Base-by-base conservation (phyloP, 805 yeast species). In the Lipomyces sp. region DNA sequence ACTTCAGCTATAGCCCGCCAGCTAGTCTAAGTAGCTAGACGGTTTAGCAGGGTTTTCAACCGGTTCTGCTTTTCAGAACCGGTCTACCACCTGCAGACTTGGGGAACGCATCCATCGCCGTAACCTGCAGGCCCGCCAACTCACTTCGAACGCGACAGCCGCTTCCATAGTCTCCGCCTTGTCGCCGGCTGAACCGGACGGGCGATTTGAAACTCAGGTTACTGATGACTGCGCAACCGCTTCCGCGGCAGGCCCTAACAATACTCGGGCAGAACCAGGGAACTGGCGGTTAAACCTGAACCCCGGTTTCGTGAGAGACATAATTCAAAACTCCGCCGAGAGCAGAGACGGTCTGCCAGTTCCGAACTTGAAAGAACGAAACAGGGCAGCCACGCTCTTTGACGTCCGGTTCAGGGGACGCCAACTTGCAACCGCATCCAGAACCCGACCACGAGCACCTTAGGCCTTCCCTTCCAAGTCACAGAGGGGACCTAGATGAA, bases 231-330 rank as follows among this genome's bases (percentile, higher is more conserved):
- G 47, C 24, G 43, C 52, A 43, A 24, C 22, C 57, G 58, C 56
- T 54, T 51, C 56, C 58, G 56, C 58, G 51, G 42, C 39, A 43
- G 55, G 55, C 58, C 58, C 55, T 54, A 42, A 19, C 57, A 28
- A 47, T 49, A 31, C 53, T 26, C 57, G 47, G 57, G 57, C 57
- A 40, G 49, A n/a, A 49, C 22, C 41, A 13, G 3, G 33, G 34
- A 10, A 19, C 39, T 19, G 40, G 40, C 19, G 29, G 16, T 7
- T 31, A 16, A 23, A 22, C 29, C 29, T 10, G 13, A 6, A 26
- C 10, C 6, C 29, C 10, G 29, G 6, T 26, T 26, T 10, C 10
- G 29, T 26, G 10, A 10, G 29, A 7, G 29, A 26, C 29, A 26
- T 10, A 10, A 23, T 8, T n/a, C 21, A n/a, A 14, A 41, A 23